These are phyloP conservation scores for Ogataea ganodermae DNA, from an alignment of 805 yeast species.

Conservation along the genomic window DNA sequence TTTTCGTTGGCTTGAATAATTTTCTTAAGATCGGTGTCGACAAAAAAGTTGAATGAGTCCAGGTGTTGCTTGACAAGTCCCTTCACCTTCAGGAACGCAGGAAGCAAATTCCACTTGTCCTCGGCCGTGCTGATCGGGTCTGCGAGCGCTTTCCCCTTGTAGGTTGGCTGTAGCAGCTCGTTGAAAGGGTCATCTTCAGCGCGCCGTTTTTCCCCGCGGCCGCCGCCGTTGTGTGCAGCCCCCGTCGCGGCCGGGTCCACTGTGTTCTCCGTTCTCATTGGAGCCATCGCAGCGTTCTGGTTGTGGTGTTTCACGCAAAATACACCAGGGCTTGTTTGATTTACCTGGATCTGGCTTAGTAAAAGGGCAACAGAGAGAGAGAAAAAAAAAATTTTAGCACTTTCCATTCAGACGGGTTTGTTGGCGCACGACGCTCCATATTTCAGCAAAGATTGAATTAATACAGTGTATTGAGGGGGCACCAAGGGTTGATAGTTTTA, in stretches of 20 bases:
- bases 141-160: constrained; percentile 81
- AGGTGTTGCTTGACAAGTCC: constrained; percentile 96
- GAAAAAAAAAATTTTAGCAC: background rate
- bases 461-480: too few relatives aligned
- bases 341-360: background rate
- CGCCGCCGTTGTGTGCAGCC: constrained; percentile 1
- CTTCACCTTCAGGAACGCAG: constrained; percentile 93
- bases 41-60: constrained; percentile 97
- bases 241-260: background rate
- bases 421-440: constrained; percentile 2
- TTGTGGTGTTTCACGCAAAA: background rate
- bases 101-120: constrained; percentile 95
- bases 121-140: constrained; percentile 90
- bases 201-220: constrained; percentile 8
- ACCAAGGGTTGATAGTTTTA: too few relatives aligned
- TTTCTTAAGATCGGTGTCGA: constrained; percentile 89
- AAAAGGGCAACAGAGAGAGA: background rate
- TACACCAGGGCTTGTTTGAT: too few relatives aligned
- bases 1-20: constrained; percentile 88
- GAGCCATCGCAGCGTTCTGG: background rate
- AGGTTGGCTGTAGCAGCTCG: constrained; percentile 76
- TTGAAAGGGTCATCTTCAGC: constrained; percentile 46
- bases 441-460: too few relatives aligned
- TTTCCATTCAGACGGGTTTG: background rate
- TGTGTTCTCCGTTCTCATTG: background rate